Conservation (phyloP, 768 basidiomycete genomes). For the Boletus vinaceobasis region DNA sequence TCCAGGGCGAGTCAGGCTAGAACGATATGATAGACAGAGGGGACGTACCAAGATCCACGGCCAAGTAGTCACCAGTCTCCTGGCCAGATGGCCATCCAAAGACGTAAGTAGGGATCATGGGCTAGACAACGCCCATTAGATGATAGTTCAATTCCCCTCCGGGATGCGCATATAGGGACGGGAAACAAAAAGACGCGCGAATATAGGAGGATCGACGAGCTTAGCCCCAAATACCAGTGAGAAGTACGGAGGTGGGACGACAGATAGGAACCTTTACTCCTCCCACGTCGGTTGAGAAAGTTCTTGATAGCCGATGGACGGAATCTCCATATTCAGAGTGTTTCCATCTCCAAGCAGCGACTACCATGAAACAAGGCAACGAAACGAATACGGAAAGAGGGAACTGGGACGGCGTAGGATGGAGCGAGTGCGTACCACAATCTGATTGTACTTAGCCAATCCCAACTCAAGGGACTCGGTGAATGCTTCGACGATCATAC, state of each 20-base stretch:
- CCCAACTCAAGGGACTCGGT: slow-evolving; percentile 88
- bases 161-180: slow-evolving; percentile 1
- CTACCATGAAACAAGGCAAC: not conserved
- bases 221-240: not conserved
- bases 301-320: not conserved
- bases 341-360: slow-evolving; percentile 2
- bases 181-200: not conserved
- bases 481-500: slow-evolving; percentile 96
- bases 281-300: not conserved
- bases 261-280: not conserved
- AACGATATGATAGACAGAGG: not conserved
- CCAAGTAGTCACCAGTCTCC: slow-evolving; percentile 87
- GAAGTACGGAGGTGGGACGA: not conserved
- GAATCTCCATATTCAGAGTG: not conserved
- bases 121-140: slow-evolving; percentile 42
- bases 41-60: slow-evolving; percentile 77
- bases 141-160: not conserved
- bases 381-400: slow-evolving; percentile 3
- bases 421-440: slow-evolving; percentile 67
- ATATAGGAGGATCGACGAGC: not conserved
- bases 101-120: slow-evolving; percentile 96
- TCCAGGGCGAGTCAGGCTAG: not conserved
- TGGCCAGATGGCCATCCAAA: slow-evolving; percentile 92
- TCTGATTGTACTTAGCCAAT: slow-evolving; percentile 74
- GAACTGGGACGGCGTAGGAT: not conserved